These are phyloP conservation scores for Boletus coccyginus DNA, from an alignment of 768 basidiomycete species.

Conservation along the genomic window DNA sequence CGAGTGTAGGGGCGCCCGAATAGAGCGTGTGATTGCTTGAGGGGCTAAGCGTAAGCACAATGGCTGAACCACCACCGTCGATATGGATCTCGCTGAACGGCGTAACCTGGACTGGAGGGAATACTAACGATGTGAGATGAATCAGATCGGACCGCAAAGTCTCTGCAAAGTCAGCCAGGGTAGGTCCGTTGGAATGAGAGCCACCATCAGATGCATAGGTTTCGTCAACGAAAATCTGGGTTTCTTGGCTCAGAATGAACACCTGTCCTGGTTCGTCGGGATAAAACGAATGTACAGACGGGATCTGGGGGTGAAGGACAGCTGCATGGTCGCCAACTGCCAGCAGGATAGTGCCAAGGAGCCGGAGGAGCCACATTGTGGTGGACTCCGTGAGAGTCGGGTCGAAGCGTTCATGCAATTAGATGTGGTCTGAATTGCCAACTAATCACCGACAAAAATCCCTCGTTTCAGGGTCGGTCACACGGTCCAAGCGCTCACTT, in stretches of 20 bases:
- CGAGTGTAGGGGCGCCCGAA: constrained; percentile 36
- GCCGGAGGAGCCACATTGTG: background rate
- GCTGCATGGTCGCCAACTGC: background rate
- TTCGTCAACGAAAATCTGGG: constrained; percentile 38
- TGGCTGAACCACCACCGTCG: constrained; percentile 9
- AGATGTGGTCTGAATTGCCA: background rate
- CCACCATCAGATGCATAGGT: constrained; percentile 11
- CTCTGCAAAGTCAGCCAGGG: constrained; percentile 35
- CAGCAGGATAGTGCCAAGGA: background rate
- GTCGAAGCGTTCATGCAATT: background rate
- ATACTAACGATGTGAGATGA: constrained; percentile 27
- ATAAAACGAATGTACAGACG: constrained; percentile 35
- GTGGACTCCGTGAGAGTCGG: background rate
- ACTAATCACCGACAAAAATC: background rate
- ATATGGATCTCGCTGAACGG: constrained; percentile 4
- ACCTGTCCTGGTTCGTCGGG: constrained; percentile 11
- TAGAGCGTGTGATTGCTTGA: constrained; percentile 31
- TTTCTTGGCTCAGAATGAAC: constrained; percentile 31
- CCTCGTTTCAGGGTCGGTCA: background rate
- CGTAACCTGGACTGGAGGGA: constrained; percentile 22
- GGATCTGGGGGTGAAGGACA: constrained; percentile 32
- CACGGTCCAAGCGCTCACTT: background rate
- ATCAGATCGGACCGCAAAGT: constrained; percentile 38
- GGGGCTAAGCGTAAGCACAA: constrained; percentile 33
- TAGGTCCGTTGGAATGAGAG: constrained; percentile 25